Conservation (phyloP, 345 rosid genomes). For the Rhizophora mangle region DNA sequence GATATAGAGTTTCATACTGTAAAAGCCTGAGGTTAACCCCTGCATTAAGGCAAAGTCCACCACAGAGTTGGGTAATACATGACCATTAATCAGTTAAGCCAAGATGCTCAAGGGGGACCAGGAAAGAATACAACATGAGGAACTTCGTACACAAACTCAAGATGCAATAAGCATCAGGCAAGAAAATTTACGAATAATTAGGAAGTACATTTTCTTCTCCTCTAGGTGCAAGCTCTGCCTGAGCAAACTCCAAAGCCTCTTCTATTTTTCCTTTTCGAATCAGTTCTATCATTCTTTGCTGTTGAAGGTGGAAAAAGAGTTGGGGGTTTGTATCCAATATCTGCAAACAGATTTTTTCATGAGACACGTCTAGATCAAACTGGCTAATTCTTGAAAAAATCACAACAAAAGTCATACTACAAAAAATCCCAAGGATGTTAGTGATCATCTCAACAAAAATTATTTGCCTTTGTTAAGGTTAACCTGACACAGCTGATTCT, state of each 20-base stretch:
- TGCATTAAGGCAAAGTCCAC: not conserved
- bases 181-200: not conserved
- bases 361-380: no score
- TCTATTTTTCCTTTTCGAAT: constrained; percentile 86
- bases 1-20: not conserved
- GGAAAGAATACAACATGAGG: not conserved
- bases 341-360: constrained; percentile 35
- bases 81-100: not conserved
- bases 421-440: no score
- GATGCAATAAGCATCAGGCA: not conserved
- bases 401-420: no score
- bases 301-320: constrained; percentile 98
- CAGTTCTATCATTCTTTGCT: constrained; percentile 90
- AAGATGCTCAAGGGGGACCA: not conserved
- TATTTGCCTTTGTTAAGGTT: no score
- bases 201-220: constrained; percentile 75
- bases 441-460: no score
- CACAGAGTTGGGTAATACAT: not conserved
- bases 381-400: no score
- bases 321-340: constrained; percentile 89
- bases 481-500: no score
- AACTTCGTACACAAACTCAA: not conserved
- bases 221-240: constrained; percentile 97
- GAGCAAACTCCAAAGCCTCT: constrained; percentile 97
- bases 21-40: not conserved